These are phyloP conservation scores for Lasiosphaeris hirsuta DNA, from an alignment of 495 filamentous ascomycete species.

Conservation along the genomic window DNA sequence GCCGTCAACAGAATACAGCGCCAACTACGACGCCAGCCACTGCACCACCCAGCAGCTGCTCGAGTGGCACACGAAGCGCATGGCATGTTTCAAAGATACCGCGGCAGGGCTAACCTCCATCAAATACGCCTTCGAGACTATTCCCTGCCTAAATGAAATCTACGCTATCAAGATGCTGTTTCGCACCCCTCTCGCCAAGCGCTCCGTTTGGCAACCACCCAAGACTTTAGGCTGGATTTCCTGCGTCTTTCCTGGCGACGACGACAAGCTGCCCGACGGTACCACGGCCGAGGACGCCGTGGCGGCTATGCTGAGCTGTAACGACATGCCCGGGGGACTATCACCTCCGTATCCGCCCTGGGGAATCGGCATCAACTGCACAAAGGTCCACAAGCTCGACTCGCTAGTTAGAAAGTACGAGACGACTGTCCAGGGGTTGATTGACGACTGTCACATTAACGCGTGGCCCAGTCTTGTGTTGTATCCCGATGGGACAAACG, in stretches of 20 bases:
- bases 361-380: slow-evolving; percentile 68
- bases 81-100: slow-evolving; percentile 43
- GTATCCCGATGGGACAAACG: slow-evolving; percentile 68
- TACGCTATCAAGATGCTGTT: slow-evolving; percentile 50
- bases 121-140: slow-evolving; percentile 61
- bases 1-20: slow-evolving; percentile 62
- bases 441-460: slow-evolving; percentile 24
- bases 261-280: slow-evolving; percentile 44
- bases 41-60: slow-evolving; percentile 39
- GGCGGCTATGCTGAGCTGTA: slow-evolving; percentile 35
- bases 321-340: slow-evolving; percentile 9
- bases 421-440: slow-evolving; percentile 33
- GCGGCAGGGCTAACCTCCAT: slow-evolving; percentile 31
- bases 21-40: slow-evolving; percentile 53
- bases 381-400: slow-evolving; percentile 52
- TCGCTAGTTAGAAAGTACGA: slow-evolving; percentile 47
- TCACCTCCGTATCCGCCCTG: slow-evolving; percentile 37
- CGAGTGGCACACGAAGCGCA: slow-evolving; percentile 54
- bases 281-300: slow-evolving; percentile 45
- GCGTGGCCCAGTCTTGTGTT: slow-evolving; percentile 56
- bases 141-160: slow-evolving; percentile 58
- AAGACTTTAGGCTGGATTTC: slow-evolving; percentile 55
- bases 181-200: too few relatives aligned
- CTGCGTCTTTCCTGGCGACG: slow-evolving; percentile 56
- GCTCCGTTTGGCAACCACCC: too few relatives aligned